Evolutionary conservation across 805 yeast species (phyloP).

Genomic region (Scheffersomyces stipitis): DNA sequence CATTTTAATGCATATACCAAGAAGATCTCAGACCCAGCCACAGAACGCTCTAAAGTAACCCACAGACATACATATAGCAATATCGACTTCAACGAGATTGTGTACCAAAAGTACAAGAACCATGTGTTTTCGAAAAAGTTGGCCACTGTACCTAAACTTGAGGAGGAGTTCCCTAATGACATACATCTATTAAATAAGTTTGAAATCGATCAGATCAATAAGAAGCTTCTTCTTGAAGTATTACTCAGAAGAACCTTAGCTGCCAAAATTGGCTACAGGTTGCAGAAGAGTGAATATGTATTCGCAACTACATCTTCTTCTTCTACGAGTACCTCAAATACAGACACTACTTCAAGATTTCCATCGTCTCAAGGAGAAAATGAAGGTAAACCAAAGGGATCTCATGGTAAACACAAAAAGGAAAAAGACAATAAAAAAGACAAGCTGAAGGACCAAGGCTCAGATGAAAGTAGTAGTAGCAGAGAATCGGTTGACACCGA

Average conservation of each 20-base stretch:
- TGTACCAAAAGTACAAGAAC: constrained; percentile 27
- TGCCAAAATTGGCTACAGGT: constrained; percentile 39
- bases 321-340: not conserved
- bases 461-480: constrained; percentile 21
- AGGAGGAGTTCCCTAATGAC: constrained; percentile 28
- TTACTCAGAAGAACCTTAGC: constrained; percentile 42
- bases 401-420: not conserved
- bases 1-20: not conserved
- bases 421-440: not conserved
- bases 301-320: not conserved
- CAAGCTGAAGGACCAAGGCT: not conserved
- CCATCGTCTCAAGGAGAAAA: too few species aligned
- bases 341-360: not conserved
- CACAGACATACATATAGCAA: constrained; percentile 4
- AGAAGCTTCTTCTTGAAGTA: constrained; percentile 33
- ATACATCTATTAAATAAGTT: constrained; percentile 16
- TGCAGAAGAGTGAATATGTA: constrained; percentile 15
- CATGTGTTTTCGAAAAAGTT: constrained; percentile 22
- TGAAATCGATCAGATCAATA: constrained; percentile 31
- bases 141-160: constrained; percentile 19
- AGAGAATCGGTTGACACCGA: constrained; percentile 30
- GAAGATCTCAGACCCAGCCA: not conserved
- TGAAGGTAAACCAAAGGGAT: too few species aligned
- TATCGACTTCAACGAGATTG: constrained; percentile 16
- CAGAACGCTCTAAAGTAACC: not conserved